These are phyloP conservation scores for Aquilaria yunnanensis DNA, from an alignment of 345 rosid genomes.

Conservation along the genomic window DNA sequence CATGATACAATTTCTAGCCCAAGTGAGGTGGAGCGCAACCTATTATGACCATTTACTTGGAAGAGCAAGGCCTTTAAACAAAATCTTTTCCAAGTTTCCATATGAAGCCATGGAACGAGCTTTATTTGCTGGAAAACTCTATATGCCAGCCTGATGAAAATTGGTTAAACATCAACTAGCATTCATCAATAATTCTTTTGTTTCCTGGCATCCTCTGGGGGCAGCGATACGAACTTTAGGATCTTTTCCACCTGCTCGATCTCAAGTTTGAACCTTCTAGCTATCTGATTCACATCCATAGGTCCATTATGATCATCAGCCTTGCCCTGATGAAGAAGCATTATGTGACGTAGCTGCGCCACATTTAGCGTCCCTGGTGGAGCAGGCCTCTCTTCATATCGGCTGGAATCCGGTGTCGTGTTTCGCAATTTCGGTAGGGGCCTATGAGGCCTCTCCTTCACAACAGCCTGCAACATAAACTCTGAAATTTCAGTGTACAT, in stretches of 20 bases:
- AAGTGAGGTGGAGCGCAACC: no score
- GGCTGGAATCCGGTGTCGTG: conserved; percentile 49
- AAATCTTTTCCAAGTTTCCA: no score
- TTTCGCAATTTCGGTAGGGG: conserved; percentile 84
- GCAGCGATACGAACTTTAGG: conserved; percentile 56
- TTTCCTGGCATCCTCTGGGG: conserved; percentile 45
- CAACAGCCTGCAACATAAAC: conserved; percentile 43
- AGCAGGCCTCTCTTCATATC: conserved; percentile 52
- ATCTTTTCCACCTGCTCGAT: conserved; percentile 52
- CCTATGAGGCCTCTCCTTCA: conserved; percentile 58
- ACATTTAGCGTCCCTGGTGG: conserved; percentile 70
- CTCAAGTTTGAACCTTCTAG: conserved; percentile 56
- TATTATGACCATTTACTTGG: no score
- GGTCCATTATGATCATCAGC: conserved; percentile 61
- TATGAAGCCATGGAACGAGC: no score
- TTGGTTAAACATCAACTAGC: not conserved
- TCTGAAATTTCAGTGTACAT: not conserved
- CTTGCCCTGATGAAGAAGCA: conserved; percentile 76
- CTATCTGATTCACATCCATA: conserved; percentile 59
- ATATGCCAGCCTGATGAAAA: no score
- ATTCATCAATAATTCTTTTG: conserved; percentile 7
- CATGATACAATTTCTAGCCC: no score
- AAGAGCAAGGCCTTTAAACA: no score
- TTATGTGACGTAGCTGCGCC: conserved; percentile 68
- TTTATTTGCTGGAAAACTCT: not conserved